Evolutionary conservation across 768 basidiomycete genomes (phyloP).

Genomic region (Suillus sp.): DNA sequence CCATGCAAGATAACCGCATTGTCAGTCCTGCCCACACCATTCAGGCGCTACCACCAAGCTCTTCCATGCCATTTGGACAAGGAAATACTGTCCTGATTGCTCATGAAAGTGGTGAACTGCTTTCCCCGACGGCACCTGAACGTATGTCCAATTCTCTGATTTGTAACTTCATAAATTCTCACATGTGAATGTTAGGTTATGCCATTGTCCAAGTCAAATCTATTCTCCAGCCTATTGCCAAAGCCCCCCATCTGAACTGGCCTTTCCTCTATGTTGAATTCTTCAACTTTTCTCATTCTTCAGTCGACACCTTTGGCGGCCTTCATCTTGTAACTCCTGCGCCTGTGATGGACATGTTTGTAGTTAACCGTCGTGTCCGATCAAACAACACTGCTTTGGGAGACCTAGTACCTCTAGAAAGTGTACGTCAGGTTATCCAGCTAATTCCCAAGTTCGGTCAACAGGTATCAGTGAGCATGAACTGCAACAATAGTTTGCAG

Average conservation of each 20-base stretch:
- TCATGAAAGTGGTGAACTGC: slow-evolving; percentile 14
- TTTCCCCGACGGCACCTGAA: background rate
- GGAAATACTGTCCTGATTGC: slow-evolving; percentile 12
- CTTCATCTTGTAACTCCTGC: background rate
- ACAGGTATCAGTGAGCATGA: background rate
- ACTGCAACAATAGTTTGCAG: slow-evolving; percentile 8
- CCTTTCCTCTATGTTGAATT: slow-evolving; percentile 5
- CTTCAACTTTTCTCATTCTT: slow-evolving; percentile 7
- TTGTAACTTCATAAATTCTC: too few relatives aligned
- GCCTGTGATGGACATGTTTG: slow-evolving; percentile 6
- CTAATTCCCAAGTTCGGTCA: slow-evolving; percentile 11
- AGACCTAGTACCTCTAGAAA: slow-evolving; percentile 8
- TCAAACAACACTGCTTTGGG: background rate
- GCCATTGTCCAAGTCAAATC: slow-evolving; percentile 9
- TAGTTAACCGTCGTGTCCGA: background rate
- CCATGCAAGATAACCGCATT: too few relatives aligned
- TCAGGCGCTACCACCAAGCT: slow-evolving; percentile 13
- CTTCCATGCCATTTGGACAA: slow-evolving; percentile 6
- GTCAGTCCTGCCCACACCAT: slow-evolving; percentile 15
- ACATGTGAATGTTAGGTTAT: slow-evolving; percentile 1
- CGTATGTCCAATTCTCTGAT: background rate
- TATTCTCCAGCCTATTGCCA: slow-evolving; percentile 7
- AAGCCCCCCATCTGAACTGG: background rate
- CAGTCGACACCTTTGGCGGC: background rate
- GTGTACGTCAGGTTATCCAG: slow-evolving; percentile 8